Base-by-base conservation (phyloP, 192 early-diverging fungal species). In the Rhizophagus clarus region DNA sequence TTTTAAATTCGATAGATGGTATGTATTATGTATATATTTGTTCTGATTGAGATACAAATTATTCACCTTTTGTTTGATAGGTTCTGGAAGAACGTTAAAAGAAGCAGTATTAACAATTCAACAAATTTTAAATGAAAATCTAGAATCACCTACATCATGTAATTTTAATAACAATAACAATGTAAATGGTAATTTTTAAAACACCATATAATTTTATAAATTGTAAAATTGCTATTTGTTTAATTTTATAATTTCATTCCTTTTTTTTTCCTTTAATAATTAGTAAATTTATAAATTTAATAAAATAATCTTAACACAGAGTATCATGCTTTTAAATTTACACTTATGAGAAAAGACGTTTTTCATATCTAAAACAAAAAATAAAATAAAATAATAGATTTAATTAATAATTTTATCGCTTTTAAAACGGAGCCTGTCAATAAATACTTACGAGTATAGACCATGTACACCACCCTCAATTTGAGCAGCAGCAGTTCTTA, bases 381-480 rank as follows among this genome's bases (percentile, higher is more conserved):
- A 70, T n/a, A n/a, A n/a, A n/a, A n/a, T n/a, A n/a, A n/a, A n/a
- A n/a, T n/a, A n/a, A n/a, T n/a, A 11, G 12, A 42, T 15, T 40
- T 45, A 8, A 70, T n/a, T 37, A 70, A 32, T 68, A 29, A 2
- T 68, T 68, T 31, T 7, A 7, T 40, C 37, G 8, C 34, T 40
- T 10, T 40, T 17, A 29, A 37, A 37, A 40, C 7, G 42, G 24
- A 69, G 20, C 1, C 7, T 22, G 6, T 22, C 14, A 9, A 71
- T 42, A n/a, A 42, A 67, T 68, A 79, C 77, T 79, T 89, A 96
- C 22, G 90, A 91, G 87, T 93, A 90, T 40, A 98, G 87, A 8
- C 92, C 93, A 85, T 99, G 97, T 63, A 99, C 98, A 83, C 96
- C 96, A 62, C 98, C 98, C 87, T 99, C 98, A 80, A 95, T 82